A percentile compares a stretch with the other conserved stretches of the same genome.
These are phyloP conservation scores for Kitagawia praeruptora DNA, from an alignment of 129 eudicot species.

Conservation along the genomic window DNA sequence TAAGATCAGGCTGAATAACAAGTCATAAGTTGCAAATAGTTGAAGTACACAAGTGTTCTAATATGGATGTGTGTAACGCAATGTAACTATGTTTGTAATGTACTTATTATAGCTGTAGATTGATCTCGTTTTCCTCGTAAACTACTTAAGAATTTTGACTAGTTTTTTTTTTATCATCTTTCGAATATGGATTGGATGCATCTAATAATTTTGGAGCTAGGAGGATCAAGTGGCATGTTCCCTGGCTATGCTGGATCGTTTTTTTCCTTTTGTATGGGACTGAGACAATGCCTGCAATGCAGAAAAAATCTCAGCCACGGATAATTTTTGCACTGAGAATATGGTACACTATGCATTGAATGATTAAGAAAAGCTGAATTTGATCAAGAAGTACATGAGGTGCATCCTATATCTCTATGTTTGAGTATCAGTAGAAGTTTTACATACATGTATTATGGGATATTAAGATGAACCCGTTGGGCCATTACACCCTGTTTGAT, in stretches of 20 bases:
- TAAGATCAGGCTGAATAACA: background rate
- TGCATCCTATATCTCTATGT: background rate
- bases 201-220: background rate
- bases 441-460: background rate
- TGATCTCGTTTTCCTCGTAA: no score
- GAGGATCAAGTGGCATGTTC: slow-evolving; percentile 1
- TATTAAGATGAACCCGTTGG: background rate
- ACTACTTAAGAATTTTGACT: background rate
- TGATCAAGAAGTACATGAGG: background rate
- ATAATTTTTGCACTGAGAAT: background rate
- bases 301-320: slow-evolving; percentile 8
- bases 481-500: slow-evolving; percentile 11
- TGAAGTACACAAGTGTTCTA: background rate
- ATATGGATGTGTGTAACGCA: no score
- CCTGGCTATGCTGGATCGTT: background rate
- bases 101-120: no score
- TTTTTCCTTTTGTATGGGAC: slow-evolving; percentile 11
- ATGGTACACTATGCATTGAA: background rate
- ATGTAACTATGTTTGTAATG: no score
- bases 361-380: background rate
- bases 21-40: background rate
- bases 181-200: background rate
- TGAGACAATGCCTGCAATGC: slow-evolving; percentile 7
- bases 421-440: background rate
- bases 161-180: background rate